A percentile compares a stretch with the other conserved stretches of the same genome.
Evolutionary conservation across 352 stramenopile genomes (phyloP).

Genomic region (Elongisporangium undulatum): DNA sequence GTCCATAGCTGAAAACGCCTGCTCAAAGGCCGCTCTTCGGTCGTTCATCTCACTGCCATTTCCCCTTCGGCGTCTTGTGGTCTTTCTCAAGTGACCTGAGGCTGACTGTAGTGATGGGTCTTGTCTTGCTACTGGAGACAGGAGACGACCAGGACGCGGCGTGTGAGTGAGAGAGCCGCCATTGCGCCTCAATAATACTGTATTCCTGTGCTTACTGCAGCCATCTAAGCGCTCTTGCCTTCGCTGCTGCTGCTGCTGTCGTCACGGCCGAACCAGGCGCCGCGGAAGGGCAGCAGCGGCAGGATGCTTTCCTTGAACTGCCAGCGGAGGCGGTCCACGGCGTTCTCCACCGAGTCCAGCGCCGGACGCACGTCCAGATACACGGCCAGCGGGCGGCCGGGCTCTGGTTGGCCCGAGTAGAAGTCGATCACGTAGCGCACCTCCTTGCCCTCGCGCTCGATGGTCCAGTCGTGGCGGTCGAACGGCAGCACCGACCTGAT

Average conservation of each 20-base stretch:
- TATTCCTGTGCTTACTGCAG: not conserved
- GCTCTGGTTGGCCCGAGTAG: slow-evolving; percentile 92
- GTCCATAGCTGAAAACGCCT: too few relatives aligned
- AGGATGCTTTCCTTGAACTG: slow-evolving; percentile 76
- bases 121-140: too few relatives aligned
- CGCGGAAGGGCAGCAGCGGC: slow-evolving; percentile 68
- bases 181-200: not conserved
- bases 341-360: slow-evolving; percentile 85
- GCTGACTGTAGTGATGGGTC: too few relatives aligned
- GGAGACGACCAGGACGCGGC: too few relatives aligned
- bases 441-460: slow-evolving; percentile 89
- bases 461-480: slow-evolving; percentile 98
- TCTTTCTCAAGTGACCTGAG: too few relatives aligned
- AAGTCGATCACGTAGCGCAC: slow-evolving; percentile 99
- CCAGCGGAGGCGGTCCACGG: slow-evolving; percentile 76
- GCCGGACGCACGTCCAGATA: slow-evolving; percentile 97
- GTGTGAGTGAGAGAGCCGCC: not conserved
- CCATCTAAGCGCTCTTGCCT: slow-evolving; percentile 5
- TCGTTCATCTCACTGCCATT: too few relatives aligned
- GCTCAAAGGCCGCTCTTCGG: too few relatives aligned
- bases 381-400: slow-evolving; percentile 84
- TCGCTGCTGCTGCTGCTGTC: slow-evolving; percentile 3
- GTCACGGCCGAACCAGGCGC: slow-evolving; percentile 30
- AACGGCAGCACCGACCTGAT: slow-evolving; percentile 91
- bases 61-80: too few relatives aligned